A percentile compares a stretch with the other conserved stretches of the same genome.
phyloP scores from a whole-genome alignment of 2,329 filamentous ascomycete species.

The Paradendryphiella salina region DNA sequence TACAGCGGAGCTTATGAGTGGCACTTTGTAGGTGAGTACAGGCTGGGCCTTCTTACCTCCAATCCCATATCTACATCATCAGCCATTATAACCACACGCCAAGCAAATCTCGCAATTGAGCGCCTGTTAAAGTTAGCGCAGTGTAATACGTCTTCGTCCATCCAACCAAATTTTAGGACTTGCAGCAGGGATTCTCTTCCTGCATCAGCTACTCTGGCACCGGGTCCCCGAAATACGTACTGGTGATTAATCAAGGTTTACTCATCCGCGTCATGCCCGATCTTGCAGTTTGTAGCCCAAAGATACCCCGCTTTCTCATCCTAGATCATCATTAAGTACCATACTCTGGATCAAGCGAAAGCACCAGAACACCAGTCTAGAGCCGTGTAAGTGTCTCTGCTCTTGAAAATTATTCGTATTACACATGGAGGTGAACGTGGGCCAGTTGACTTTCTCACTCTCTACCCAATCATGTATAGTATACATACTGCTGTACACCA shows the following conservation, averaged over 20 bases:
- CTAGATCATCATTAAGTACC: slow-evolving; percentile 12
- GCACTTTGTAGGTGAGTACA: background rate
- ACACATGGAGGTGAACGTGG: background rate
- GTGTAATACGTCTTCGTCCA: background rate
- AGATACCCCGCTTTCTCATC: slow-evolving; percentile 30
- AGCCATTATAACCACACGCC: slow-evolving; percentile 4
- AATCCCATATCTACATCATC: background rate
- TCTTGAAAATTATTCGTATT: background rate
- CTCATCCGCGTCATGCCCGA: background rate
- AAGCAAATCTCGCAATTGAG: slow-evolving; percentile 20
- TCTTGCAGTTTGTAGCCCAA: slow-evolving; percentile 24
- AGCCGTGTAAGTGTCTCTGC: background rate
- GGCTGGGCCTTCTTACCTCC: background rate
- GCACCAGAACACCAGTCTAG: slow-evolving; percentile 6
- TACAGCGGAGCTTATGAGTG: background rate
- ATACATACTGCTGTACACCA: background rate
- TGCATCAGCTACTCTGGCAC: slow-evolving; percentile 5
- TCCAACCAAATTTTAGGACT: background rate
- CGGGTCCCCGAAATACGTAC: background rate
- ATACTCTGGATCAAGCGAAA: background rate
- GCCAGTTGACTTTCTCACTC: slow-evolving; percentile 3
- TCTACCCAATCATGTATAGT: slow-evolving; percentile 5
- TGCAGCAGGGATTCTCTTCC: background rate
- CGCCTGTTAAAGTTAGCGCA: slow-evolving; percentile 15
- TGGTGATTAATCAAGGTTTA: slow-evolving; percentile 4